These are phyloP conservation scores for Vitis hybrid DNA, from an alignment of 177 flowering plant genomes.

Conservation along the genomic window DNA sequence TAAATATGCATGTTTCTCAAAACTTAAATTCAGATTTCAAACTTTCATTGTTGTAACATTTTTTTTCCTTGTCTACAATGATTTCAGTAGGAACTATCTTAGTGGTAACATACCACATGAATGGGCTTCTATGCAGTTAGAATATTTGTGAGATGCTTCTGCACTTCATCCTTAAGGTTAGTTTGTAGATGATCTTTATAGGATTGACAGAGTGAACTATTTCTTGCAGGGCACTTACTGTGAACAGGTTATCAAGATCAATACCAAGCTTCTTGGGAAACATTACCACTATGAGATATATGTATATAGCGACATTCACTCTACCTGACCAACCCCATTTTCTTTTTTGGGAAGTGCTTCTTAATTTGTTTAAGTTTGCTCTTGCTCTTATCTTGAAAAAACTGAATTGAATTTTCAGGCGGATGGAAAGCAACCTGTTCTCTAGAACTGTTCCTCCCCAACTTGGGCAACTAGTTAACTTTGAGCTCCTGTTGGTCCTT, in stretches of 20 bases:
- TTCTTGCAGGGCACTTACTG: conserved; percentile 22
- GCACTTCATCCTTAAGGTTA: not conserved
- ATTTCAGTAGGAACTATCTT: conserved; percentile 28
- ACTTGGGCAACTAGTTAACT: conserved; percentile 18
- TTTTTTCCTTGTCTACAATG: conserved; percentile 10
- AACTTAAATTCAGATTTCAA: too few species aligned
- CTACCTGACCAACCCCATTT: not conserved
- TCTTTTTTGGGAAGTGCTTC: not conserved
- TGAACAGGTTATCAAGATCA: conserved; percentile 29
- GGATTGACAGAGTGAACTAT: not conserved
- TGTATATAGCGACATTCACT: too few species aligned
- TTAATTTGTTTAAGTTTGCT: too few species aligned
- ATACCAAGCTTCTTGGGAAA: conserved; percentile 34
- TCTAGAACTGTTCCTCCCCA: conserved; percentile 20
- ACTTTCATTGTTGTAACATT: too few species aligned
- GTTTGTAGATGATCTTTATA: not conserved
- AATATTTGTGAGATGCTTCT: not conserved
- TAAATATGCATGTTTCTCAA: not conserved
- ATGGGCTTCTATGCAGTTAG: conserved; percentile 29
- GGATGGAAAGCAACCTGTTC: conserved; percentile 21
- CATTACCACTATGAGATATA: conserved; percentile 29
- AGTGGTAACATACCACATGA: conserved; percentile 30
- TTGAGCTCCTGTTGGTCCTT: conserved; percentile 14
- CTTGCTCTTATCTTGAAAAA: too few species aligned
- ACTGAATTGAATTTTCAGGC: conserved; percentile 1